These are phyloP conservation scores for Lodderomyces metapsilosis DNA, from an alignment of 1,139 yeast genomes.

Conservation along the genomic window DNA sequence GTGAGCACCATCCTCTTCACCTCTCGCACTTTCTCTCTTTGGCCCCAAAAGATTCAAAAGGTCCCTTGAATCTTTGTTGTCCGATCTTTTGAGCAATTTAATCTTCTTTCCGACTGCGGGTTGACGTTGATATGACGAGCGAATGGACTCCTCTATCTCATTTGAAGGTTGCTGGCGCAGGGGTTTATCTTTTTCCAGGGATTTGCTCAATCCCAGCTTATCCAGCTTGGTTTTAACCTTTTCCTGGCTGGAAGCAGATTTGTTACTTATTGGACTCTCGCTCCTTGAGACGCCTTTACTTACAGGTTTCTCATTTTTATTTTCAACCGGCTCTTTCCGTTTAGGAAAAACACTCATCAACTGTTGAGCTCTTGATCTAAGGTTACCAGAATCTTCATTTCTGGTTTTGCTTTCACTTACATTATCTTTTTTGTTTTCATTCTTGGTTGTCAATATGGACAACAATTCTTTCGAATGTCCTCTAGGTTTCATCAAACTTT, in stretches of 20 bases:
- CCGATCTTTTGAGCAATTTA: constrained; percentile 31
- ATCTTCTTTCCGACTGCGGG: constrained; percentile 26
- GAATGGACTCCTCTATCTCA: constrained; percentile 23
- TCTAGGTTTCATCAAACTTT: constrained; percentile 40
- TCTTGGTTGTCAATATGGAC: constrained; percentile 44
- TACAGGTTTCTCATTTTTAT: not conserved
- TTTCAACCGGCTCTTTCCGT: constrained; percentile 9
- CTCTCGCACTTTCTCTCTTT: constrained; percentile 5
- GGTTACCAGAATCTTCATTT: constrained; percentile 24
- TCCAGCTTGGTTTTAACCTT: constrained; percentile 5
- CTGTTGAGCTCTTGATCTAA: constrained; percentile 38
- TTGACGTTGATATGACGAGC: constrained; percentile 8
- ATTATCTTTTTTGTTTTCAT: constrained; percentile 17
- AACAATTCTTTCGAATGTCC: constrained; percentile 53
- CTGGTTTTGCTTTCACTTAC: constrained; percentile 9
- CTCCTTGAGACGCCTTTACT: not conserved
- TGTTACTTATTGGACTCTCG: not conserved
- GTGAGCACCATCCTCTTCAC: not conserved
- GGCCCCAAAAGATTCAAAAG: constrained; percentile 15
- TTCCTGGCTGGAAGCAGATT: not conserved
- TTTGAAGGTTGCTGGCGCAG: constrained; percentile 16
- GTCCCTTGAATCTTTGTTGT: constrained; percentile 14
- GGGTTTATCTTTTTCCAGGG: not conserved
- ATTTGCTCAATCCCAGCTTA: constrained; percentile 4
- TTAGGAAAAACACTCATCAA: constrained; percentile 37